Percentiles rank a stretch among this genome's conserved stretches.
phyloP scores from a whole-genome alignment of 2,329 filamentous ascomycete genomes.

The Nakataea oryzae region DNA sequence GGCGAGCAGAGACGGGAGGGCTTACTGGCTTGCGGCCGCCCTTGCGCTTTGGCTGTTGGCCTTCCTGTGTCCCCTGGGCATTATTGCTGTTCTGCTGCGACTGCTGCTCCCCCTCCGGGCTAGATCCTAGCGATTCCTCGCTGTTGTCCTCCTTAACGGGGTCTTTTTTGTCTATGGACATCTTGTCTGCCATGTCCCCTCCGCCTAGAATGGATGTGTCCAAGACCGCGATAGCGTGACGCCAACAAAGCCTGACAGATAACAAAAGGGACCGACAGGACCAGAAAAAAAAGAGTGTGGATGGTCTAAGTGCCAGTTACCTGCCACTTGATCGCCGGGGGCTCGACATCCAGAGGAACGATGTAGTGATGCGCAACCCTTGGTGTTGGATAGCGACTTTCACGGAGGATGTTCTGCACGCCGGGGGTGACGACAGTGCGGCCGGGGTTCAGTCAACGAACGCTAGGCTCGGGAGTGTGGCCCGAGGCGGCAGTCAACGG shows the following conservation, averaged over 20 bases:
- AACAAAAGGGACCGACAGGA: not conserved
- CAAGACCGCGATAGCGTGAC: not conserved
- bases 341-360: conserved; percentile 1
- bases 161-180: conserved; percentile 56
- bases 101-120: conserved; percentile 42
- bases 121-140: conserved; percentile 51
- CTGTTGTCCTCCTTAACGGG: conserved; percentile 42
- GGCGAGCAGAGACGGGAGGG: conserved; percentile 6
- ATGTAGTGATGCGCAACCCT: not conserved
- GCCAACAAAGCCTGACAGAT: not conserved
- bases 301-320: conserved; percentile 4
- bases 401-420: not conserved
- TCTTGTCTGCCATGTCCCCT: conserved; percentile 53
- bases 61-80: conserved; percentile 30
- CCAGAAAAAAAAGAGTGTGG: conserved; percentile 3
- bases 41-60: conserved; percentile 79
- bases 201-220: conserved; percentile 16
- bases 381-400: not conserved
- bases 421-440: not conserved
- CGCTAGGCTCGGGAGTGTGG: too few species aligned
- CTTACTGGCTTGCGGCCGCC: conserved; percentile 92
- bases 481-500: not conserved
- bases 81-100: conserved; percentile 18
- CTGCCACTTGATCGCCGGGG: conserved; percentile 4
- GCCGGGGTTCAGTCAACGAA: too few species aligned